These are phyloP conservation scores for Besnoitia besnoiti DNA, from an alignment of 169 alveolate genomes.

Conservation along the genomic window DNA sequence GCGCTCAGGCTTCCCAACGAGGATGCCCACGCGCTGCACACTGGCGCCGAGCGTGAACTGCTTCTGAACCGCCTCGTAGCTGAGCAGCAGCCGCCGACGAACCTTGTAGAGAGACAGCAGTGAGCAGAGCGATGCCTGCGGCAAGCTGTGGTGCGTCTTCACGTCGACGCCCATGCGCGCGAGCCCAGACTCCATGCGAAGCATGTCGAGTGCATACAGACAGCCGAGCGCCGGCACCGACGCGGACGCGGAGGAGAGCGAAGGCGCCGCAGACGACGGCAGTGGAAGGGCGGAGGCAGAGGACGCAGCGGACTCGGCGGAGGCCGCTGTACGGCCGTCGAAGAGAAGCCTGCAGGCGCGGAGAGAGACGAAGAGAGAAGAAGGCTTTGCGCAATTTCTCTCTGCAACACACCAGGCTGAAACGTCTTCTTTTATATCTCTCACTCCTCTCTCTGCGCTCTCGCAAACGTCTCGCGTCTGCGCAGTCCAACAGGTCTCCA, in stretches of 20 bases:
- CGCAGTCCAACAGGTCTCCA: too few relatives aligned
- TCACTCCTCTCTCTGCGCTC: too few relatives aligned
- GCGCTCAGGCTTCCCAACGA: not conserved
- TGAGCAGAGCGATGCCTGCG: slow-evolving; percentile 54
- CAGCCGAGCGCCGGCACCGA: not conserved
- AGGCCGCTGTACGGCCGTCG: not conserved
- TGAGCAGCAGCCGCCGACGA: slow-evolving; percentile 45
- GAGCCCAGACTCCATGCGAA: slow-evolving; percentile 68
- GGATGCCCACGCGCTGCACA: slow-evolving; percentile 25
- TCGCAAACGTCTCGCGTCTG: too few relatives aligned
- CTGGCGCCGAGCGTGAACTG: slow-evolving; percentile 32
- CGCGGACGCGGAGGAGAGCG: not conserved
- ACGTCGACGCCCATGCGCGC: slow-evolving; percentile 63
- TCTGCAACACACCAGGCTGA: too few relatives aligned
- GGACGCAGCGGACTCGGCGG: not conserved
- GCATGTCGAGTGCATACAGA: slow-evolving; percentile 56
- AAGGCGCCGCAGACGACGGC: not conserved
- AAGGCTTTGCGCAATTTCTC: not conserved
- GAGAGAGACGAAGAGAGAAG: not conserved
- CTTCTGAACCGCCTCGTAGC: slow-evolving; percentile 27
- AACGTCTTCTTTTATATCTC: too few relatives aligned
- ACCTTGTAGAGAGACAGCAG: slow-evolving; percentile 53
- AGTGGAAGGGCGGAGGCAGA: not conserved
- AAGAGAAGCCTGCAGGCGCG: not conserved
- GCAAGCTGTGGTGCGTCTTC: slow-evolving; percentile 18